Base-by-base conservation (phyloP, 192 early-diverging fungal genomes). In the Entomortierella parvispora region DNA sequence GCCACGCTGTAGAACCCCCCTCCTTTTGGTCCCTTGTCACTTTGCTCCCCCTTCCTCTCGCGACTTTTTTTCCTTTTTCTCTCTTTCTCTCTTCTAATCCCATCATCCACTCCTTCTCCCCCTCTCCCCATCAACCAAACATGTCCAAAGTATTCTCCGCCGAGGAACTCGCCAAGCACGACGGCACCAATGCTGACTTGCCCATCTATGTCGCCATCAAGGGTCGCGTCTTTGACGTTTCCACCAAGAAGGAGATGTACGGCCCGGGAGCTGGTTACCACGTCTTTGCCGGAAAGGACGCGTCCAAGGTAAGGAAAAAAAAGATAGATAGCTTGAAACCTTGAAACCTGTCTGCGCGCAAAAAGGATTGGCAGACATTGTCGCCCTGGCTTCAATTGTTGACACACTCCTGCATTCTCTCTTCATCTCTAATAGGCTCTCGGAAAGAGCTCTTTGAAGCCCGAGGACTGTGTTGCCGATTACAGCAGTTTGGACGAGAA, bases 201-300 rank as follows among this genome's bases (percentile, higher is more conserved):
- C 90, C 93, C 28, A 87, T 94, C 51, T 94, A 93, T 62, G 81
- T 94, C 32, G 93, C 92, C n/a, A 80, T 94, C 58, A 94, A 94
- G 75, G 91, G 93, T 15, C 82, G 79, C 45, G 83, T 94, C 18
- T 94, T 89, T 68, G 92, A 94, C 80, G 91, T 94, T 23, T 80
- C 86, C 9, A 44, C 26, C 42, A 85, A 87, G 50, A 74, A 81
- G 26, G 85, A 83, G 29, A 81, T 85, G 80, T 94, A 94, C 71
- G 70, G 78, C 12, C 85, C 86, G 3, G 87, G 84, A 6, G 54
- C 49, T 11, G 87, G 87, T 31, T 94, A 94, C 68, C 67, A 81
- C 49, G 79, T 88, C 14, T 93, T 94, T 80, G 90, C 92, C 23
- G 93, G 93, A 7, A 92, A 93, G 81, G 93, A 93, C 75, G 90